Evolutionary conservation across 1,284 basidiomycete species (phyloP).

Genomic region (Pyrrhoderma lamaoense): DNA sequence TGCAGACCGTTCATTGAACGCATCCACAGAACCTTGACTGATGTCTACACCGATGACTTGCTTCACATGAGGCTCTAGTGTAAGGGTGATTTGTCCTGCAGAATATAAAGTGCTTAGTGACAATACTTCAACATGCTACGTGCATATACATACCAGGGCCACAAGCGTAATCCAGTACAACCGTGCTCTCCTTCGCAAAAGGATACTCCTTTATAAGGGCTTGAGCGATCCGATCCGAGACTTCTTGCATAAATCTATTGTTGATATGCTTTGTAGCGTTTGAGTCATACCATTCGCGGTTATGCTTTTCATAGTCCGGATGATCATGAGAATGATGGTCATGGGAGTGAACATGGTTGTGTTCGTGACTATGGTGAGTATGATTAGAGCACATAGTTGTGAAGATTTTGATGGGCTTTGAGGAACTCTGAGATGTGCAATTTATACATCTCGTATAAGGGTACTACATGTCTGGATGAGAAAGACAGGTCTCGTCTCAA

Average conservation of each 20-base stretch:
- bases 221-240: slow-evolving; percentile 30
- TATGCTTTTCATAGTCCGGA: slow-evolving; percentile 18
- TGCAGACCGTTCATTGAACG: slow-evolving; percentile 46
- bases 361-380: too few relatives aligned
- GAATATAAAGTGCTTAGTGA: too few relatives aligned
- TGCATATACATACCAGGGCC: slow-evolving; percentile 43
- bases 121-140: too few relatives aligned
- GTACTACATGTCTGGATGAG: too few relatives aligned
- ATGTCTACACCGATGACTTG: slow-evolving; percentile 65
- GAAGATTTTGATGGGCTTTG: too few relatives aligned
- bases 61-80: slow-evolving; percentile 46
- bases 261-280: slow-evolving; percentile 26
- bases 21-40: slow-evolving; percentile 54
- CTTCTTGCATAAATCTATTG: slow-evolving; percentile 22
- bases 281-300: slow-evolving; percentile 29
- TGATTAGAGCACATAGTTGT: too few relatives aligned
- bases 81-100: slow-evolving; percentile 50
- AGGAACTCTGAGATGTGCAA: too few relatives aligned
- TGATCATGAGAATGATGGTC: too few relatives aligned
- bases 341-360: too few relatives aligned
- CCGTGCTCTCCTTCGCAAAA: slow-evolving; percentile 49
- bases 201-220: slow-evolving; percentile 40
- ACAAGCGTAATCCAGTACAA: slow-evolving; percentile 64
- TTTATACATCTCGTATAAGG: too few relatives aligned
- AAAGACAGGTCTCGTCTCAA: too few relatives aligned